A percentile compares a stretch with the other conserved stretches of the same genome.
Evolutionary conservation across 805 yeast genomes (phyloP).

Genomic region (Nakazawaea wyomingensis): DNA sequence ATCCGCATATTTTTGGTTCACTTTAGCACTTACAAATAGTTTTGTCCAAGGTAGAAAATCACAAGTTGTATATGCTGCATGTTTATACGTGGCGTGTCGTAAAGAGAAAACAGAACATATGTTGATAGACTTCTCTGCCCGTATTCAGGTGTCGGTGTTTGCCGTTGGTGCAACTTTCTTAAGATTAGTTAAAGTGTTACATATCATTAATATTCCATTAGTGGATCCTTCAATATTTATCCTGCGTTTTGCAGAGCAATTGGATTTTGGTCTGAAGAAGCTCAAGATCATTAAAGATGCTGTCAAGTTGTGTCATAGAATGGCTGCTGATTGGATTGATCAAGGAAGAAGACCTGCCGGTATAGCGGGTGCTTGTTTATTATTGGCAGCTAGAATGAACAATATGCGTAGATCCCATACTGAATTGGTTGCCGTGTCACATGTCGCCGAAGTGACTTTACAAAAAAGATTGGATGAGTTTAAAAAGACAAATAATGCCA

Average conservation of each 20-base stretch:
- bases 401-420: constrained; percentile 87
- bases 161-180: constrained; percentile 94
- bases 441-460: constrained; percentile 89
- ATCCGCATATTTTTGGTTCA: constrained; percentile 86
- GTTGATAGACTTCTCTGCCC: constrained; percentile 91
- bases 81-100: constrained; percentile 92
- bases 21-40: constrained; percentile 76
- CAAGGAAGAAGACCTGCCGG: constrained; percentile 99
- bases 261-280: constrained; percentile 72
- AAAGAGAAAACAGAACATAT: constrained; percentile 87
- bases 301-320: constrained; percentile 75
- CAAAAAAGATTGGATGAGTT: constrained; percentile 90
- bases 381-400: constrained; percentile 95
- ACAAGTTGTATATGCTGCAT: constrained; percentile 92
- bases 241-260: constrained; percentile 85
- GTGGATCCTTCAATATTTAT: constrained; percentile 94
- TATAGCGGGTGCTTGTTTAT: constrained; percentile 92
- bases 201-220: constrained; percentile 71
- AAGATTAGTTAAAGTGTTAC: constrained; percentile 83
- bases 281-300: constrained; percentile 85
- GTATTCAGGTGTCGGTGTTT: constrained; percentile 85
- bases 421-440: constrained; percentile 92
- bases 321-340: constrained; percentile 93
- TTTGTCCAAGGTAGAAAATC: constrained; percentile 97
- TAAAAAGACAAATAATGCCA: constrained; percentile 68